Base-by-base conservation (phyloP, 225 moss, liverwort and hornwort species). In the Climacium dendroides region DNA sequence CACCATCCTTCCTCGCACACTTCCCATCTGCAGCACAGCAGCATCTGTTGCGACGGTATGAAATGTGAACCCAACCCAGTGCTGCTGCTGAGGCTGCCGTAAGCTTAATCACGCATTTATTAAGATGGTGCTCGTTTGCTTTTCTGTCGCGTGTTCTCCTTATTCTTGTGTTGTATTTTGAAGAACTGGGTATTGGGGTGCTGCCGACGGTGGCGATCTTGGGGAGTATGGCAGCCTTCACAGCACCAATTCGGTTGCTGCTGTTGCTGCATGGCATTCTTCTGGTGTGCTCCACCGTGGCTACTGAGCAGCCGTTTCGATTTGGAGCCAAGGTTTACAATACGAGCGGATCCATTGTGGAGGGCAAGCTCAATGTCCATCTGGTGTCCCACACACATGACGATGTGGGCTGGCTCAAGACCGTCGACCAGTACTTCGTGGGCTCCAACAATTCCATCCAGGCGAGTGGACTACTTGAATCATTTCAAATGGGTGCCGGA, bases 321-420 rank as follows among this genome's bases (percentile, higher is more conserved):
- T 90, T 92, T 54, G 87, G 58, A 43, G 84, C 87, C 16, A 78
- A 78, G 90, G 60, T 84, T 65, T 88, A 92, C 72, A 88, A 96
- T 62, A 99, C 94, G 47, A 90, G 86, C 22, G 93, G 92, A 11
- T 87, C 93, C 34, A 88, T 89, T 60, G 95, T 94, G 47, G 78
- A 89, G 62, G 95, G 91, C 84, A 97, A 95, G 94, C 81, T 99
- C 78, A 99, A 97, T 74, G 99, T 97, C 90, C 99, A 99, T 89
- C 89, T 97, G 71, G 97, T 99, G 54, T 82, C 97, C 52, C 99
- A 99, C 89, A 93, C 99, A 19, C 99, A 99, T 58, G 99, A 99
- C 78, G 99, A 99, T 85, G 99, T 99, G 37, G 99, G 99, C 59
- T 99, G 99, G 99, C 95, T 97, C 70, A 99, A 99, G 93, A 99